Evolutionary conservation across 352 stramenopile genomes (phyloP).

Genomic region (Pythium volutum): DNA sequence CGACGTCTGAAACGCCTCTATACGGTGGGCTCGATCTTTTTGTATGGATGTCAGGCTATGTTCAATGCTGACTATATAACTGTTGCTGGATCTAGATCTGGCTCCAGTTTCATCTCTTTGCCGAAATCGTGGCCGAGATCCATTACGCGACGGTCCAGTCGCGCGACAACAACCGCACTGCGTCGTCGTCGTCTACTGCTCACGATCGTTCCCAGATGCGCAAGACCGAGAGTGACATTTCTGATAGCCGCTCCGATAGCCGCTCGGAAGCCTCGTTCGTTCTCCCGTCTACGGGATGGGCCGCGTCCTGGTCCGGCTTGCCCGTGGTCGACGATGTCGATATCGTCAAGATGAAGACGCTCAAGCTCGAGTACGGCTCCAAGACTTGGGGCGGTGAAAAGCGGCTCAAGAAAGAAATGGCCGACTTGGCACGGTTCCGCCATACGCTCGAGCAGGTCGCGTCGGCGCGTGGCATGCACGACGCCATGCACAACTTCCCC

Average conservation of each 20-base stretch:
- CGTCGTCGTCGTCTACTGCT: conserved; percentile 4
- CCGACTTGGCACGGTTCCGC: conserved; percentile 48
- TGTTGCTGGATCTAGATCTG: conserved; percentile 55
- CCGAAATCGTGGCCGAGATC: conserved; percentile 62
- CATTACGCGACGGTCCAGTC: conserved; percentile 53
- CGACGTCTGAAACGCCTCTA: conserved; percentile 56
- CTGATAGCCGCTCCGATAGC: conserved; percentile 18
- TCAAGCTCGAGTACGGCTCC: conserved; percentile 60
- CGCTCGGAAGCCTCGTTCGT: conserved; percentile 10
- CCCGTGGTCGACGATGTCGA: conserved; percentile 27
- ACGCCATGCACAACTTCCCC: conserved; percentile 41
- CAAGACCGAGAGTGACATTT: conserved; percentile 19
- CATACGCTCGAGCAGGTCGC: conserved; percentile 51
- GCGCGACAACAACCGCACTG: conserved; percentile 23
- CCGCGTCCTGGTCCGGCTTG: neutral
- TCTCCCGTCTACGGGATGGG: neutral
- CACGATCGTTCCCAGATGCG: conserved; percentile 2
- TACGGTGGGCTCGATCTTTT: conserved; percentile 27
- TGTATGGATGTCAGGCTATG: conserved; percentile 25
- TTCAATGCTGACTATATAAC: neutral
- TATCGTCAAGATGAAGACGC: conserved; percentile 49
- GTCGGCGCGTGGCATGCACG: conserved; percentile 31
- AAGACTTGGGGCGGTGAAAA: conserved; percentile 75
- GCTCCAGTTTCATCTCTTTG: conserved; percentile 74
- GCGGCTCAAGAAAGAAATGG: conserved; percentile 49